phyloP scores from a whole-genome alignment of 495 filamentous ascomycete species.

The Podospora fimiseda region DNA sequence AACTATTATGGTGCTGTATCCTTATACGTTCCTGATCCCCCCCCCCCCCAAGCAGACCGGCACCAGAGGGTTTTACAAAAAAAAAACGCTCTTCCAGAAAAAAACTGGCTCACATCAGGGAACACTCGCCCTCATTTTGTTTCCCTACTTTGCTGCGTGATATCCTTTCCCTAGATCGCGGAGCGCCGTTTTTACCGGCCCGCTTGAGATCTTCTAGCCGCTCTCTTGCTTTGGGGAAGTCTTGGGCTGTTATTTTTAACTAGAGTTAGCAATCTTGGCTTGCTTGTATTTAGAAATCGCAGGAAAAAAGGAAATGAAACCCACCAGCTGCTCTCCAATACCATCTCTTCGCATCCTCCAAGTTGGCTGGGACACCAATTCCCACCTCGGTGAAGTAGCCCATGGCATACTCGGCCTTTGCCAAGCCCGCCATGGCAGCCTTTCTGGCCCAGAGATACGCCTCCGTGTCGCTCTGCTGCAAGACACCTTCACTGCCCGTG shows the following conservation, averaged over 20 bases:
- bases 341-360: conserved; percentile 96
- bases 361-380: conserved; percentile 75
- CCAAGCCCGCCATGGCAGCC: conserved; percentile 73
- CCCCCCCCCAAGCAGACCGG: background rate
- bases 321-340: conserved; percentile 96
- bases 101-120: conserved; percentile 69
- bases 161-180: conserved; percentile 66
- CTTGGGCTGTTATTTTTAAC: conserved; percentile 64
- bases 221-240: conserved; percentile 86
- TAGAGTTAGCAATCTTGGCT: conserved; percentile 12
- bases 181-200: conserved; percentile 56
- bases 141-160: conserved; percentile 77
- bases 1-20: no score
- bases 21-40: no score
- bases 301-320: conserved; percentile 33
- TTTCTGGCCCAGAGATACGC: conserved; percentile 97
- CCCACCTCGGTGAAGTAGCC: conserved; percentile 95
- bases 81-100: background rate
- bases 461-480: conserved; percentile 90
- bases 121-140: conserved; percentile 78
- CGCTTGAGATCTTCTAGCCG: conserved; percentile 87
- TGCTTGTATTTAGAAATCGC: background rate
- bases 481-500: conserved; percentile 79
- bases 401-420: conserved; percentile 96
- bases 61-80: background rate